Evolutionary conservation across 1,139 yeast species (phyloP).

Genomic region (Pichia sp.): DNA sequence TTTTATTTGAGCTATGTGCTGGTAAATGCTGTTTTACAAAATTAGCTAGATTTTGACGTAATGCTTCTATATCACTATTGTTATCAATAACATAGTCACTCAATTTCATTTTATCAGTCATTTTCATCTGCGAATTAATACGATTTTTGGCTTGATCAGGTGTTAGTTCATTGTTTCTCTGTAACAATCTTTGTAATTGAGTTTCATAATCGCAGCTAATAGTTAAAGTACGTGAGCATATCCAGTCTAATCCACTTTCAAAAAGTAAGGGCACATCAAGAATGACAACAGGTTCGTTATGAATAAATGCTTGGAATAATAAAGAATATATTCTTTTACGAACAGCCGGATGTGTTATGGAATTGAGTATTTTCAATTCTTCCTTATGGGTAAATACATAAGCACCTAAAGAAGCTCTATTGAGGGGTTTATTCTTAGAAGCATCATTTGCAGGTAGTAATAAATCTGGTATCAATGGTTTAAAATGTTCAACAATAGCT

Average conservation of each 20-base stretch:
- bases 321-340: slow-evolving; percentile 58
- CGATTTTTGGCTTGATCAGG: slow-evolving; percentile 65
- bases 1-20: slow-evolving; percentile 19
- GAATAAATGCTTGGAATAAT: slow-evolving; percentile 50
- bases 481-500: slow-evolving; percentile 57
- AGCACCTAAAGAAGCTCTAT: slow-evolving; percentile 69
- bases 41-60: slow-evolving; percentile 42
- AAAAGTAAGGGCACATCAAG: slow-evolving; percentile 87
- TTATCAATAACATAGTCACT: slow-evolving; percentile 72
- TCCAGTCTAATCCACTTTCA: slow-evolving; percentile 63
- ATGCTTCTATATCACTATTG: slow-evolving; percentile 42
- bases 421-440: slow-evolving; percentile 30
- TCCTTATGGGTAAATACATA: slow-evolving; percentile 60
- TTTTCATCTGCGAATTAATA: slow-evolving; percentile 71
- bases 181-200: slow-evolving; percentile 58
- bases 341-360: slow-evolving; percentile 87
- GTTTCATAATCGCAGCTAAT: slow-evolving; percentile 53
- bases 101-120: slow-evolving; percentile 45
- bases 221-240: slow-evolving; percentile 69
- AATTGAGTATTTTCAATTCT: slow-evolving; percentile 53
- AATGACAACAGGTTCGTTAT: slow-evolving; percentile 49
- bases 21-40: slow-evolving; percentile 47
- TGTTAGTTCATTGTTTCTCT: slow-evolving; percentile 63
- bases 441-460: slow-evolving; percentile 39
- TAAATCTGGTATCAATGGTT: slow-evolving; percentile 48